These are phyloP conservation scores for Lentinus polychrous DNA, from an alignment of 1,284 basidiomycete genomes.

Conservation along the genomic window DNA sequence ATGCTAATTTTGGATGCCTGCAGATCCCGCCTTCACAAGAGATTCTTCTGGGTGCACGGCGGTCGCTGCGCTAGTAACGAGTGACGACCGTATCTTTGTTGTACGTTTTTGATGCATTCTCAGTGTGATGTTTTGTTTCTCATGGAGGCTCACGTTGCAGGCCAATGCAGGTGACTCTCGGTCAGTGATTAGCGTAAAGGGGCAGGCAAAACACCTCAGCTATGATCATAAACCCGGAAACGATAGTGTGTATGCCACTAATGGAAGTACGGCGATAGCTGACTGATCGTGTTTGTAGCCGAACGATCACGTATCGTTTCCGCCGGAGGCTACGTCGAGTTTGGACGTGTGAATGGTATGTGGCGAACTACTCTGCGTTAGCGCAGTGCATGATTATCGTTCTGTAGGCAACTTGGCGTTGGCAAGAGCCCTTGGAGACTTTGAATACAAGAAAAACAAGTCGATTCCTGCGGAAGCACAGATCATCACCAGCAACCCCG, in stretches of 20 bases:
- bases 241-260: constrained; percentile 46
- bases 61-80: constrained; percentile 80
- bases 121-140: neutral
- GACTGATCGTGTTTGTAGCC: constrained; percentile 32
- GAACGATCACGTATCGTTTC: constrained; percentile 78
- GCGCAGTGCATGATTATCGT: constrained; percentile 5
- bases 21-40: constrained; percentile 81
- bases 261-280: constrained; percentile 4
- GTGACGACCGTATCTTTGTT: constrained; percentile 75
- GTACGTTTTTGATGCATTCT: constrained; percentile 36
- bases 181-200: constrained; percentile 83
- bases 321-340: constrained; percentile 98
- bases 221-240: constrained; percentile 96
- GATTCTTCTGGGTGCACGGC: constrained; percentile 98
- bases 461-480: constrained; percentile 81
- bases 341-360: constrained; percentile 93
- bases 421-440: constrained; percentile 94
- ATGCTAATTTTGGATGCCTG: neutral
- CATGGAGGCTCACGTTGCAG: constrained; percentile 32
- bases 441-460: constrained; percentile 97
- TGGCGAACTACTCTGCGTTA: constrained; percentile 10
- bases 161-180: constrained; percentile 98
- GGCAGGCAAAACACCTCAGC: constrained; percentile 84
- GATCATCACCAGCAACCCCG: constrained; percentile 94
- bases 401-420: constrained; percentile 89